A percentile compares a stretch with the other conserved stretches of the same genome.
These are phyloP conservation scores for Metschnikowia hibisci DNA, from an alignment of 805 yeast species.

Conservation along the genomic window DNA sequence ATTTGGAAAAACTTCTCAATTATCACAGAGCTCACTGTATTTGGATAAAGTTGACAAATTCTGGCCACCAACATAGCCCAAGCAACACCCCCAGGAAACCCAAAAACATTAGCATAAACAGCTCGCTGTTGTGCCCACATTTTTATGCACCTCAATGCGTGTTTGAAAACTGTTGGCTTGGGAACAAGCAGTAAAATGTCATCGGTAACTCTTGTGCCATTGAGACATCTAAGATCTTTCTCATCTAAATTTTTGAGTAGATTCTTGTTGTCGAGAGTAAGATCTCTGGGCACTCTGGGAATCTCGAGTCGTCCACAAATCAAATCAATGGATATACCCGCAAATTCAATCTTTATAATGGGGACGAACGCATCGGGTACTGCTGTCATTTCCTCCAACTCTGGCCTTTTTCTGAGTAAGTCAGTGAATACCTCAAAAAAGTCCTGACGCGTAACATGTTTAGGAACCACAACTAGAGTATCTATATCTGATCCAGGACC, in stretches of 20 bases:
- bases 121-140: constrained; percentile 97
- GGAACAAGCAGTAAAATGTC: constrained; percentile 88
- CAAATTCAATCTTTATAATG: constrained; percentile 81
- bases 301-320: constrained; percentile 80
- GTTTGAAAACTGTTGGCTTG: constrained; percentile 86
- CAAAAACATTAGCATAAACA: constrained; percentile 89
- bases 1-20: constrained; percentile 87
- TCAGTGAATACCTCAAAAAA: constrained; percentile 79
- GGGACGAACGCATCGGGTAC: constrained; percentile 99
- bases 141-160: constrained; percentile 87
- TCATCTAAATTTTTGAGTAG: constrained; percentile 85
- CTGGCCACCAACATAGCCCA: constrained; percentile 99
- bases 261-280: constrained; percentile 81
- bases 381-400: constrained; percentile 83
- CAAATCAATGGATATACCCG: constrained; percentile 90
- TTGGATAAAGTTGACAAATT: constrained; percentile 93
- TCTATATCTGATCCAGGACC: constrained; percentile 99
- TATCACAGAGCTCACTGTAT: constrained; percentile 89
- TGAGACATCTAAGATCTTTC: constrained; percentile 80
- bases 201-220: constrained; percentile 97
- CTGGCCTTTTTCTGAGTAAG: constrained; percentile 67
- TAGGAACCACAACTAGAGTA: constrained; percentile 94
- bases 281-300: constrained; percentile 72
- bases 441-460: constrained; percentile 87
- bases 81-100: constrained; percentile 99